Evolutionary conservation across 768 basidiomycete species (phyloP).

Genomic region (Pleurotus cornucopiae): DNA sequence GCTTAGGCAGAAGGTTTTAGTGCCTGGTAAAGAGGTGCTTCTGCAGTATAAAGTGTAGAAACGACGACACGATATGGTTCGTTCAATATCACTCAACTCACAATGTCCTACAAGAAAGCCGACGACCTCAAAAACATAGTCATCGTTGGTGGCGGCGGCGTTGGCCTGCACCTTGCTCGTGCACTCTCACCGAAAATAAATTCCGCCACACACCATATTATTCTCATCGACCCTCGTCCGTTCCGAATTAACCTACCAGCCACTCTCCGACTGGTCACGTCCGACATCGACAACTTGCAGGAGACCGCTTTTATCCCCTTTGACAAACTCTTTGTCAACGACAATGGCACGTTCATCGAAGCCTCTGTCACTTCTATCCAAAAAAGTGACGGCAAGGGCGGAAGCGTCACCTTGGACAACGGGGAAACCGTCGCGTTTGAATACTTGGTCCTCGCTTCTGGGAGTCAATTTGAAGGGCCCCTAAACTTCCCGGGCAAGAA

Average conservation of each 20-base stretch:
- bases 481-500: constrained; percentile 36
- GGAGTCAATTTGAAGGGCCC: constrained; percentile 50
- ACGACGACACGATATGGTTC: too few relatives aligned
- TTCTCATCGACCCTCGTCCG: constrained; percentile 50
- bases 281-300: constrained; percentile 37
- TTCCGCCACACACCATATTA: constrained; percentile 40
- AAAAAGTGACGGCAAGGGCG: constrained; percentile 31
- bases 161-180: constrained; percentile 41
- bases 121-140: constrained; percentile 30
- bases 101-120: constrained; percentile 12
- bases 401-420: constrained; percentile 41
- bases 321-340: constrained; percentile 42
- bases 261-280: constrained; percentile 48
- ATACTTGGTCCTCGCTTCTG: constrained; percentile 57
- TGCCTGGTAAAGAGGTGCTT: too few relatives aligned
- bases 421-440: constrained; percentile 50
- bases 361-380: constrained; percentile 29
- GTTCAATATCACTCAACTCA: too few relatives aligned
- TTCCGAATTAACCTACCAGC: constrained; percentile 50
- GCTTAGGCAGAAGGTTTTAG: too few relatives aligned
- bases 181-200: constrained; percentile 49
- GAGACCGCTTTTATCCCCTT: constrained; percentile 45
- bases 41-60: too few relatives aligned
- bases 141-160: constrained; percentile 56
- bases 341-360: constrained; percentile 42